Evolutionary conservation across 2,329 filamentous ascomycete genomes (phyloP).

Genomic region (Alternaria ventricosa): DNA sequence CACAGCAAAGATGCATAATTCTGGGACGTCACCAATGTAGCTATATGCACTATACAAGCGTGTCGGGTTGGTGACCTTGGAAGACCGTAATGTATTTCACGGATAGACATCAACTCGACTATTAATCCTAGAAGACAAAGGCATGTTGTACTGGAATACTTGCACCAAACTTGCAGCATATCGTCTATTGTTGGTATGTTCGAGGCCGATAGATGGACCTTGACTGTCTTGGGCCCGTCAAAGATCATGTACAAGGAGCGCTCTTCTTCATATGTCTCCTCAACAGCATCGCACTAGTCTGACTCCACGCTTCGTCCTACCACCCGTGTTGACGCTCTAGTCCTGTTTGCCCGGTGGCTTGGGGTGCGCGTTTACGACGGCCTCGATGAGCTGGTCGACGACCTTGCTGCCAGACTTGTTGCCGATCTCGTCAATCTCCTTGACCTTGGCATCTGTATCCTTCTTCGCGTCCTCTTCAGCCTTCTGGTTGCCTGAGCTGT

Average conservation of each 20-base stretch:
- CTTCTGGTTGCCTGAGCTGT: constrained; percentile 86
- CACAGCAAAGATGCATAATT: background rate
- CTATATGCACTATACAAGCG: background rate
- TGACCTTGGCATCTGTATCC: constrained; percentile 81
- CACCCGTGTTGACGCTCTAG: background rate
- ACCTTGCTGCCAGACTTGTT: constrained; percentile 81
- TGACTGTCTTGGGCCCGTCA: background rate
- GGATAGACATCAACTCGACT: background rate
- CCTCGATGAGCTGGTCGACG: constrained; percentile 79
- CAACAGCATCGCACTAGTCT: background rate
- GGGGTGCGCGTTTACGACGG: constrained; percentile 85
- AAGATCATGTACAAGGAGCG: constrained; percentile 15
- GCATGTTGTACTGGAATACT: background rate
- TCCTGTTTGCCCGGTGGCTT: constrained; percentile 60
- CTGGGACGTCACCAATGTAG: background rate
- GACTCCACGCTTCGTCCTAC: background rate
- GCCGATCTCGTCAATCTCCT: constrained; percentile 81
- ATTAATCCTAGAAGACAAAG: background rate
- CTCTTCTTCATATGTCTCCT: background rate
- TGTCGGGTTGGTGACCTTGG: background rate
- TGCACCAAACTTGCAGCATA: background rate
- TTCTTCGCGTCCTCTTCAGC: constrained; percentile 75
- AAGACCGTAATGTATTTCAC: background rate
- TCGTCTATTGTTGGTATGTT: constrained; percentile 20
- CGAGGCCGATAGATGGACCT: constrained; percentile 4